Evolutionary conservation across 1,284 basidiomycete species (phyloP), one percentile per base, ranked within the genome.

Genomic region (Takashimella tepidaria): DNA sequence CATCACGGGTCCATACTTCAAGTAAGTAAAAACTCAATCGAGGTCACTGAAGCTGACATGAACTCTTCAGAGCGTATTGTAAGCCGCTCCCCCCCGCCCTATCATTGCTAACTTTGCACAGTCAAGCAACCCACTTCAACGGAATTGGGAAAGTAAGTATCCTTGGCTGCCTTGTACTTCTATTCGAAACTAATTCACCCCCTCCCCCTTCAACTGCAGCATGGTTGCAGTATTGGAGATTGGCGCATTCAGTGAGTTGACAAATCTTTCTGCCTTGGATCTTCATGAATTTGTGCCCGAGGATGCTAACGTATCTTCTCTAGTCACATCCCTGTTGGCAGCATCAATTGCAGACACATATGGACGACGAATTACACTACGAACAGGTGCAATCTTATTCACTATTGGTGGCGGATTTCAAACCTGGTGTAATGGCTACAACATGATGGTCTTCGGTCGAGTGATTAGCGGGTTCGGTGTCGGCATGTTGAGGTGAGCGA

Each of bases 181-280:
- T 24, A 21, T n/a, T 46, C 13, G 31, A 37, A 40, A 22, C 3
- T 24, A 77, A 83, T 3, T 70, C 85, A 41, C 78, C 84, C n/a
- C n/a, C n/a, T n/a, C n/a, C n/a, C n/a, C n/a, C n/a, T n/a, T n/a
- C 65, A 74, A 85, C 22, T 86, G 88, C 22, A 92, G 89, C 16
- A 92, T 96, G 88, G 92, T 95, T 25, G 89, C 92, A 20, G 85
- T 92, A 2, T 77, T 92, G 23, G 93, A 98, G 76, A 83, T 98
- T 44, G 93, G 93, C 45, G 93, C 93, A 24, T 86, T 95, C 74
- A 82, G 90, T 90, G 69, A 55, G 83, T 77, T 20, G n/a, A 19
- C 23, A 13, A 26, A 19, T 3, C 41, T 26, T 41, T n/a, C n/a
- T n/a, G n/a, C n/a, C n/a, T n/a, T n/a, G n/a, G n/a, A n/a, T n/a